Evolutionary conservation across 495 filamentous ascomycete species (phyloP).

Genomic region (Chlorociboria aeruginascens): DNA sequence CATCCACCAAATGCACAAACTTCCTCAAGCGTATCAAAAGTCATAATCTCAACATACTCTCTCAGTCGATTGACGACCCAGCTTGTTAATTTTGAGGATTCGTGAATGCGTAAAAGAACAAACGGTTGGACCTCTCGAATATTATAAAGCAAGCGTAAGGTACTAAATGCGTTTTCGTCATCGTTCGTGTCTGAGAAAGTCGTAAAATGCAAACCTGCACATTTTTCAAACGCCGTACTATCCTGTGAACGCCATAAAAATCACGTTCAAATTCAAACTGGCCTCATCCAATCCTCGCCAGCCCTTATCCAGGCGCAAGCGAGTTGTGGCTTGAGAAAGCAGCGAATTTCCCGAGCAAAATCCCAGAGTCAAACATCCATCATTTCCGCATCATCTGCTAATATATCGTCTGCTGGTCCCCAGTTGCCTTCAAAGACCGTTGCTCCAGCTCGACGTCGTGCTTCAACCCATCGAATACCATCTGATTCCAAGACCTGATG

Average conservation of each 20-base stretch:
- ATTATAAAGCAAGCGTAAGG: constrained; percentile 2
- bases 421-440: constrained; percentile 92
- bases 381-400: constrained; percentile 62
- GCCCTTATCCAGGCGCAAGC: constrained; percentile 16
- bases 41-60: constrained; percentile 11
- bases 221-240: constrained; percentile 11
- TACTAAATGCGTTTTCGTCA: constrained; percentile 2
- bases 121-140: constrained; percentile 4
- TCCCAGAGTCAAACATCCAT: constrained; percentile 41
- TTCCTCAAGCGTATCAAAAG: background rate
- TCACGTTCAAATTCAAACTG: constrained; percentile 10
- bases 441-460: constrained; percentile 67
- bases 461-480: constrained; percentile 64
- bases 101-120: constrained; percentile 17
- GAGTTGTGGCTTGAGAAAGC: background rate
- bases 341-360: constrained; percentile 13
- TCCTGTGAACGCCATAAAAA: constrained; percentile 14
- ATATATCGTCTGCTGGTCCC: constrained; percentile 68
- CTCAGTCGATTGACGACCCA: background rate
- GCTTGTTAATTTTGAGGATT: constrained; percentile 12
- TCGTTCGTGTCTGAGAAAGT: constrained; percentile 3
- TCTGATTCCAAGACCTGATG: constrained; percentile 55
- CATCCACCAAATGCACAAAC: background rate
- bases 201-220: background rate
- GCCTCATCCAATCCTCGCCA: constrained; percentile 16